Evolutionary conservation across 1,284 basidiomycete species (phyloP), one percentile per base, ranked within the genome.

Genomic region (Ustilago lituana): DNA sequence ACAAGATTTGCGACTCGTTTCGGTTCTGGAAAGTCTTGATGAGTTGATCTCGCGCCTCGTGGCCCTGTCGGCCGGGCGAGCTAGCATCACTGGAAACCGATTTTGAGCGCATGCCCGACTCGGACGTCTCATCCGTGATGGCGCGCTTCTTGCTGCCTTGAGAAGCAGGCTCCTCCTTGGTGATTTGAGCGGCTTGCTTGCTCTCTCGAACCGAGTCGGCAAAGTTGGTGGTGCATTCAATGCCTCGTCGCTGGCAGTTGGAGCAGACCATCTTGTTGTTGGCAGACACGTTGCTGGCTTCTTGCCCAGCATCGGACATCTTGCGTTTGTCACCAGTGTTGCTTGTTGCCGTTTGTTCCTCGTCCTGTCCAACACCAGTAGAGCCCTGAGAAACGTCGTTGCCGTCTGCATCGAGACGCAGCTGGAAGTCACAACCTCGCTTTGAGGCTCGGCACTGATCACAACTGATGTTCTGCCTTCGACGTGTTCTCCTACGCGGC

Each of bases 381-480:
- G 15, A 15, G 24, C 36, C 19, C 10, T 58, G 48, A 10, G 48
- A 36, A 5, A 64, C 24, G 23, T 63, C 64, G 50, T 72, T 66
- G 43, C 63, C 69, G 19, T 72, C 68, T 5, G 68, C 64, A 29
- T 72, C 63, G 37, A 66, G 63, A 26, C 61, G 57, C 27, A 72
- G 51, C 37, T 72, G 69, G 23, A 72, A 72, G 27, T 72, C 69
- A 19, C 69, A 72, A 6, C 69, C 69, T 38, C 69, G 54, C 50
- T 72, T 72, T 12, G 69, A 72, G 11, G 69, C 69, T 20, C 69
- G 54, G 32, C 69, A 72, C 43, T 72, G 69, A 38, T 72, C 69
- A 20, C 69, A 72, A 67, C 69, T 72, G 52, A 72, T 67, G 43
- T 72, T 72, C 31, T 72, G 69, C 41, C 69, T 50, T 27, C 69